Conservation (phyloP, 345 rosid genomes). For the Psidium friedrichsthalianum region DNA sequence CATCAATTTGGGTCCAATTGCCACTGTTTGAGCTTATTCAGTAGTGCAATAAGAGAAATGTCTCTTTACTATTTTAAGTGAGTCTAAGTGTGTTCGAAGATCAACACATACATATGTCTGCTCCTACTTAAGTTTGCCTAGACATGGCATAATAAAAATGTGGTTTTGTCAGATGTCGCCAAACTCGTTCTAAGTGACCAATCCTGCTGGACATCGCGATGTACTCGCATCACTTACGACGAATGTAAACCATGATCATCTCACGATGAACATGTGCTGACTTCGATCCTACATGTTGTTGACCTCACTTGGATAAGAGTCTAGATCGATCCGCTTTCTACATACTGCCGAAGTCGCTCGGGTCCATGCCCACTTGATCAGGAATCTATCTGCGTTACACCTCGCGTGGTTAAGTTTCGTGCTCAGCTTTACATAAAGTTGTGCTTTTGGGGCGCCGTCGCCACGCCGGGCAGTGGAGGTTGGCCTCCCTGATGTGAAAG, state of each 20-base stretch:
- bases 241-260: not conserved
- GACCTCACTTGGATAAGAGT: not conserved
- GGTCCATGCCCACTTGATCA: not conserved
- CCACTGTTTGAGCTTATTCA: constrained; percentile 13
- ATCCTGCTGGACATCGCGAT: not conserved
- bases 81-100: not conserved
- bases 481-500: not conserved
- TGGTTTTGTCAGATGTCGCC: not conserved
- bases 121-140: not conserved
- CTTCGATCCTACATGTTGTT: not conserved
- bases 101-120: not conserved
- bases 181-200: not conserved
- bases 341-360: not conserved
- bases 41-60: not conserved
- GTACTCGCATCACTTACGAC: not conserved
- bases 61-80: not conserved
- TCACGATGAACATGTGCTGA: not conserved
- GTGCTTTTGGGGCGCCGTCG: not conserved
- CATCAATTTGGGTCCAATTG: constrained; percentile 17
- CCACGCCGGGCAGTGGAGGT: not conserved
- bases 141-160: not conserved
- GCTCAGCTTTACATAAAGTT: not conserved
- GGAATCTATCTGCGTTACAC: not conserved
- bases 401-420: not conserved
- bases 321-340: not conserved